Percentiles rank a stretch among this genome's conserved stretches.
These are phyloP conservation scores for Xylariaceae sp. DNA, from an alignment of 2,329 filamentous ascomycete species.

Conservation along the genomic window DNA sequence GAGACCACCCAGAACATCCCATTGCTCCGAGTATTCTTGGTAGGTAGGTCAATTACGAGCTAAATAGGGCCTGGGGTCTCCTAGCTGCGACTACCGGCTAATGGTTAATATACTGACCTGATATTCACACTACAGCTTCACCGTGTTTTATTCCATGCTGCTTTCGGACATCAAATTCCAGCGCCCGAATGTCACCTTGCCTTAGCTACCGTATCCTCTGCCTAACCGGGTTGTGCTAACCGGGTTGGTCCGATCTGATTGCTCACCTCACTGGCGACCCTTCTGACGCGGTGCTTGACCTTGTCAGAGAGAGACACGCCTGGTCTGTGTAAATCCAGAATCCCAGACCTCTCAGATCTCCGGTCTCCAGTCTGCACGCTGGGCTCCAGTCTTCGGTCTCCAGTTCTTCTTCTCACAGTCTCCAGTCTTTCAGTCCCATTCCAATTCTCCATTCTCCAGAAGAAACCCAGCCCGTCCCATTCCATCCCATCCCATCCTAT, in stretches of 20 bases:
- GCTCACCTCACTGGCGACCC: constrained; percentile 10
- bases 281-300: constrained; percentile 2
- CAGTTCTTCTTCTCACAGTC: too few species aligned
- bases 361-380: too few species aligned
- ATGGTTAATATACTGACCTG: background rate
- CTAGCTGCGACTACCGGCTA: background rate
- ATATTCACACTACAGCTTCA: background rate
- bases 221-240: background rate
- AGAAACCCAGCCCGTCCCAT: too few species aligned
- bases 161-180: constrained; percentile 11
- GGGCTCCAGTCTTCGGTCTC: too few species aligned
- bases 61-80: background rate
- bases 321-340: background rate
- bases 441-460: too few species aligned
- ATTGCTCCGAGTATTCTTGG: too few species aligned
- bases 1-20: too few species aligned
- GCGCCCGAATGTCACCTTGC: constrained; percentile 10
- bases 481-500: background rate
- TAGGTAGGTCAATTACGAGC: background rate
- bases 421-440: too few species aligned
- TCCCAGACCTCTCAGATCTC: background rate
- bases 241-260: constrained; percentile 7
- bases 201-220: background rate
- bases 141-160: constrained; percentile 4
- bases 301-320: background rate